phyloP scores from a whole-genome alignment of 78 protist genomes.

The Polysphondylium violaceum region DNA sequence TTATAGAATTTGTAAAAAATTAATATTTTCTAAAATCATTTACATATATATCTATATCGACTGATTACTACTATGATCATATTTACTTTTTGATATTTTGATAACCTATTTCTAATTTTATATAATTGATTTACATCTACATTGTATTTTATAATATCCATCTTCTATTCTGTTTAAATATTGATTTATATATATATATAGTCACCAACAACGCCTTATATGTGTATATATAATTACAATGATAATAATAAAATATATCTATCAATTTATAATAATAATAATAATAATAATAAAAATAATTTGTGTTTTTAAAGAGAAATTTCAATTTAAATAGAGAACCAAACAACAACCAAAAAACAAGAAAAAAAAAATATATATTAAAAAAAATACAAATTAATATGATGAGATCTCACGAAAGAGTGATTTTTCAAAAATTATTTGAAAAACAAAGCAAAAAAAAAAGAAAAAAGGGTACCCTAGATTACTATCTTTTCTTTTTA shows the following conservation, averaged over 20 bases:
- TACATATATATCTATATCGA: not conserved
- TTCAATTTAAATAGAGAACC: too few relatives aligned
- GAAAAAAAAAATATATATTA: too few relatives aligned
- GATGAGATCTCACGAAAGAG: not conserved
- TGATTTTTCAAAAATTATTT: not conserved
- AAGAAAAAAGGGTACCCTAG: too few relatives aligned
- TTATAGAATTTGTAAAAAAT: not conserved
- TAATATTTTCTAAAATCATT: not conserved
- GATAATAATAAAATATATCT: too few relatives aligned
- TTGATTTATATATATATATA: slow-evolving; percentile 2
- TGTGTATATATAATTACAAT: too few relatives aligned
- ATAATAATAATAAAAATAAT: too few relatives aligned
- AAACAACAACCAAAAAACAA: not conserved
- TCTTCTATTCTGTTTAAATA: not conserved
- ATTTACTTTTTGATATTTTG: not conserved
- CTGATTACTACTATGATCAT: too few relatives aligned
- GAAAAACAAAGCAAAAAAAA: too few relatives aligned
- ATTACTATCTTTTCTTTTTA: too few relatives aligned
- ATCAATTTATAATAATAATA: too few relatives aligned
- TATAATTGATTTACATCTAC: slow-evolving; percentile 12
- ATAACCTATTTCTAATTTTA: slow-evolving; percentile 22
- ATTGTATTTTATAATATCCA: slow-evolving; percentile 13
- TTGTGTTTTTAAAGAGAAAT: too few relatives aligned
- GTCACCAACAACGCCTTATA: not conserved
- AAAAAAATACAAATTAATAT: too few relatives aligned